Evolutionary conservation across 129 eudicot species (phyloP).

Genomic region (Deinandra increscens): DNA sequence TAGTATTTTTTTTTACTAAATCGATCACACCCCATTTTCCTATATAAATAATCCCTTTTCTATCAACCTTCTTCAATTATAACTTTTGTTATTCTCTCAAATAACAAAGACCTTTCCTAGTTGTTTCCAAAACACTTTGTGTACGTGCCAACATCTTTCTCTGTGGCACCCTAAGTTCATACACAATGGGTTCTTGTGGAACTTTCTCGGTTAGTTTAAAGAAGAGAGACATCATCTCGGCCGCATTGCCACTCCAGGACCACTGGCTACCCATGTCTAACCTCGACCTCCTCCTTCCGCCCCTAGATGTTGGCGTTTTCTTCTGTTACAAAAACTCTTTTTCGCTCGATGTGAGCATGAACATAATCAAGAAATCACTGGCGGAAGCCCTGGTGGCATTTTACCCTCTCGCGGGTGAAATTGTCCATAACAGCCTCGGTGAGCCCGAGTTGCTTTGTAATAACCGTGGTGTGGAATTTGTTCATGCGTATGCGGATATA

Average conservation of each 20-base stretch:
- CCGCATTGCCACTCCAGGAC: conserved; percentile 54
- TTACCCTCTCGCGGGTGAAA: conserved; percentile 69
- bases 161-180: background rate
- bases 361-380: conserved; percentile 48
- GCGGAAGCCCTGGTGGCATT: conserved; percentile 43
- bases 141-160: background rate
- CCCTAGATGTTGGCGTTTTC: conserved; percentile 54
- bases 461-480: conserved; percentile 69
- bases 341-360: conserved; percentile 21
- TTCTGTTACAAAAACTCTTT: conserved; percentile 47
- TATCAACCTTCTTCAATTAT: conserved; percentile 5
- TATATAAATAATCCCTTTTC: conserved; percentile 23
- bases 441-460: conserved; percentile 74
- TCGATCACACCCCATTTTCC: background rate
- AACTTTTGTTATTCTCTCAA: conserved; percentile 8
- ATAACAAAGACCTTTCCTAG: background rate
- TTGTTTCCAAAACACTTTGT: too few relatives aligned
- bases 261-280: conserved; percentile 68
- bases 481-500: conserved; percentile 47
- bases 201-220: conserved; percentile 30
- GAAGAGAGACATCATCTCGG: conserved; percentile 39
- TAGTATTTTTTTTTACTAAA: background rate
- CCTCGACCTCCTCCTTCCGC: conserved; percentile 69
- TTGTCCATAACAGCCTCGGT: conserved; percentile 44
- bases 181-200: conserved; percentile 40